These are phyloP conservation scores for Fraxinus baroniana DNA, from an alignment of 305 asterid species.

Conservation along the genomic window DNA sequence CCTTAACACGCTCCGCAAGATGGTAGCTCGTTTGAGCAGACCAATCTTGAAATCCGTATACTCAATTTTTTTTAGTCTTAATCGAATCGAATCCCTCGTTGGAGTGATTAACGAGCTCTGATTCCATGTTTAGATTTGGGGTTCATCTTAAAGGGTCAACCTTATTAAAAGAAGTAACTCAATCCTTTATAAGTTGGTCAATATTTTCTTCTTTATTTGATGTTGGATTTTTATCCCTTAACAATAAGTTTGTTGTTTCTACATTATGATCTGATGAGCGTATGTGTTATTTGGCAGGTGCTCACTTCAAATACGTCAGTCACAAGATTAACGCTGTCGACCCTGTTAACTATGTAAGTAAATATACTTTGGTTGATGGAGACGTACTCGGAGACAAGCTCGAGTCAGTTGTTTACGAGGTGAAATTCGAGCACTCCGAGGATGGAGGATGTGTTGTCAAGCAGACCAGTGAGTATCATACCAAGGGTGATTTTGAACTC, in stretches of 20 bases:
- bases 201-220: too few relatives aligned
- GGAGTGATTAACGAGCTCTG: too few relatives aligned
- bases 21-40: too few relatives aligned
- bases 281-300: conserved; percentile 11
- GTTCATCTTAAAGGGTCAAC: too few relatives aligned
- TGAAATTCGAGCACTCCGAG: conserved; percentile 27
- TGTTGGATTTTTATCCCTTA: too few relatives aligned
- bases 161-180: too few relatives aligned
- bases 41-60: too few relatives aligned
- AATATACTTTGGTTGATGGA: conserved; percentile 37
- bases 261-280: background rate
- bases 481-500: conserved; percentile 24
- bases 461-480: conserved; percentile 25
- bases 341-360: conserved; percentile 21
- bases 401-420: conserved; percentile 26
- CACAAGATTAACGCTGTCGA: conserved; percentile 32
- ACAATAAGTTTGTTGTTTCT: background rate
- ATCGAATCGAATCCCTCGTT: too few relatives aligned
- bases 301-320: conserved; percentile 20
- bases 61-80: too few relatives aligned
- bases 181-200: too few relatives aligned
- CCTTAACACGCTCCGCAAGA: too few relatives aligned
- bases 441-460: conserved; percentile 34
- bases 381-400: conserved; percentile 34
- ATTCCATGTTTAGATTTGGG: too few relatives aligned